Conservation (phyloP, 108 stramenopile species). For the Chaetoceros tenuissimus region DNA sequence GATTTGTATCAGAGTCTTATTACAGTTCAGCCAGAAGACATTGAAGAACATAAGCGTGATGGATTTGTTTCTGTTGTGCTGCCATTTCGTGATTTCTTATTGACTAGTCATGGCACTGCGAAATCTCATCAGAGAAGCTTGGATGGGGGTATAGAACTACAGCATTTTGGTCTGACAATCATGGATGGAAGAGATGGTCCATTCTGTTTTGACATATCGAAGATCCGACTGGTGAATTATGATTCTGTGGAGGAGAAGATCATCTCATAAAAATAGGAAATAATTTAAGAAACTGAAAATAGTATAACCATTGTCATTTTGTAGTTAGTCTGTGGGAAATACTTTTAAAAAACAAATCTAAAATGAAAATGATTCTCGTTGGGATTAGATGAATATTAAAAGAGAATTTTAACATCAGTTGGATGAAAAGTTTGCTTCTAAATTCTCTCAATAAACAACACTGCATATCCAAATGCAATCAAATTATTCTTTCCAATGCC, state of each 20-base stretch:
- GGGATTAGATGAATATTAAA: no score
- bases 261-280: no score
- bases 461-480: no score
- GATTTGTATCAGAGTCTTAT: conserved; percentile 79
- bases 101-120: conserved; percentile 55
- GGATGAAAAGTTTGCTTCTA: no score
- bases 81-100: conserved; percentile 52
- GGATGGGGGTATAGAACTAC: conserved; percentile 49
- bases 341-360: no score
- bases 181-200: conserved; percentile 78
- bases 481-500: no score
- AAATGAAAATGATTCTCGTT: no score
- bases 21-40: conserved; percentile 19
- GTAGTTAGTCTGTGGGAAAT: no score
- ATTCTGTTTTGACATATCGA: conserved; percentile 69
- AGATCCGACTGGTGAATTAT: conserved; percentile 64
- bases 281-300: no score
- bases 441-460: no score
- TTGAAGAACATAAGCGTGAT: conserved; percentile 1
- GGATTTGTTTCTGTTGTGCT: conserved; percentile 34
- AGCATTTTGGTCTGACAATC: conserved; percentile 67
- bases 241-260: conserved; percentile 21
- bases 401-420: no score
- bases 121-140: conserved; percentile 46
- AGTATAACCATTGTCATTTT: no score